These are phyloP conservation scores for Ceratocystis ficicola DNA, from an alignment of 2,329 filamentous ascomycete species.

Conservation along the genomic window DNA sequence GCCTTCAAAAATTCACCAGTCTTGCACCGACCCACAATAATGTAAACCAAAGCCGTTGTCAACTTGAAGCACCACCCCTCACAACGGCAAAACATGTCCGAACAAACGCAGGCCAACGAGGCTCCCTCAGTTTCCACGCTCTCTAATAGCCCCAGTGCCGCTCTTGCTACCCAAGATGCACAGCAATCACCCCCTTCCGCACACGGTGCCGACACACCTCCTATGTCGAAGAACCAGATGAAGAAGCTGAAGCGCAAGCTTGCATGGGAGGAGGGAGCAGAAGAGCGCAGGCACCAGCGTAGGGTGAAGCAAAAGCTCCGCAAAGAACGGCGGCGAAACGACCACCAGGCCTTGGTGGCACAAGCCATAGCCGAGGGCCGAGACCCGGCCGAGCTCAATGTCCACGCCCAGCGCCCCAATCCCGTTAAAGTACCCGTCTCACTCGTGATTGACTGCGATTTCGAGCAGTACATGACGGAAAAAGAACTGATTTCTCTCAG, in stretches of 20 bases:
- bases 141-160: not conserved
- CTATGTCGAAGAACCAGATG: conserved; percentile 70
- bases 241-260: conserved; percentile 65
- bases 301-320: conserved; percentile 43
- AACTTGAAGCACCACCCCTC: not conserved
- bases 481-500: conserved; percentile 74
- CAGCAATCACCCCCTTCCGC: not conserved
- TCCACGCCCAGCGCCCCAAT: conserved; percentile 28
- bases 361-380: conserved; percentile 34
- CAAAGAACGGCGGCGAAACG: conserved; percentile 38
- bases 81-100: conserved; percentile 10
- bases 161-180: not conserved
- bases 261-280: conserved; percentile 62
- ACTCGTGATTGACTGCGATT: conserved; percentile 81
- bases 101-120: not conserved
- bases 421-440: conserved; percentile 57
- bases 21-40: too few relatives aligned
- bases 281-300: conserved; percentile 41
- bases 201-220: conserved; percentile 21
- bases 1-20: conserved; percentile 21
- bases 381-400: conserved; percentile 31
- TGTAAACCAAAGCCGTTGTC: too few relatives aligned
- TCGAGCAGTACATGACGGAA: conserved; percentile 79
- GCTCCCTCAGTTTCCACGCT: not conserved
- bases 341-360: conserved; percentile 40